These are phyloP conservation scores for Pythium scleroteichum DNA, from an alignment of 352 stramenopile genomes.

Conservation along the genomic window DNA sequence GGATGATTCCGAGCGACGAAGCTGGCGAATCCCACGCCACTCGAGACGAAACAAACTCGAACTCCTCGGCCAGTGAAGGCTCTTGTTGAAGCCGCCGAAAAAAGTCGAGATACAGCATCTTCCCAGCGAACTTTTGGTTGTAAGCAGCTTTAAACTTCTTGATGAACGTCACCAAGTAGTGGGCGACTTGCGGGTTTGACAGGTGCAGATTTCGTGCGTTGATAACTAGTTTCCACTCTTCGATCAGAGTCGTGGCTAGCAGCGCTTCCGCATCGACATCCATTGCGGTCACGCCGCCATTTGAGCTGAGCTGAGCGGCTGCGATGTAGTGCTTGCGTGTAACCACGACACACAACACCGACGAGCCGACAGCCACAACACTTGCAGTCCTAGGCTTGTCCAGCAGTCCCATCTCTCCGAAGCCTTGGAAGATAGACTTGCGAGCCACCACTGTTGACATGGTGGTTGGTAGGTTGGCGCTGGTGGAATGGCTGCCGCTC, in stretches of 20 bases:
- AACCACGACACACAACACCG: constrained; percentile 48
- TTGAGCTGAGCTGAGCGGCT: constrained; percentile 36
- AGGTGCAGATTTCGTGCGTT: constrained; percentile 64
- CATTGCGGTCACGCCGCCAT: constrained; percentile 21
- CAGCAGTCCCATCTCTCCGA: constrained; percentile 81
- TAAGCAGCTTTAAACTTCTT: constrained; percentile 78
- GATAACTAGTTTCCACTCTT: constrained; percentile 68
- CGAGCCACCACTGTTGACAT: constrained; percentile 43
- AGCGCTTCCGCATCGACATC: constrained; percentile 58
- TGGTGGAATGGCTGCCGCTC: too few species aligned
- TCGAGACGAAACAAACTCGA: constrained; percentile 52
- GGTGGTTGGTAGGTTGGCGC: not conserved
- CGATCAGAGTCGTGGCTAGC: constrained; percentile 60
- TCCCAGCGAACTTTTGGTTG: constrained; percentile 74
- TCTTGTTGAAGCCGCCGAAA: constrained; percentile 65
- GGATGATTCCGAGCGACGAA: constrained; percentile 67
- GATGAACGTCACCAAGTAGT: constrained; percentile 73
- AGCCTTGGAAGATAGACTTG: constrained; percentile 67
- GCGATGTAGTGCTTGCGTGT: constrained; percentile 49
- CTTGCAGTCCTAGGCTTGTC: constrained; percentile 50
- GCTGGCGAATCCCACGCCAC: constrained; percentile 56
- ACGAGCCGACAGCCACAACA: constrained; percentile 41
- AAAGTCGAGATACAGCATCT: constrained; percentile 73
- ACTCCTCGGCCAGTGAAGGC: constrained; percentile 50
- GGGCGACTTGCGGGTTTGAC: constrained; percentile 65